These are phyloP conservation scores for Euphorbia corollata DNA, from an alignment of 441 rosid genomes.

Conservation along the genomic window DNA sequence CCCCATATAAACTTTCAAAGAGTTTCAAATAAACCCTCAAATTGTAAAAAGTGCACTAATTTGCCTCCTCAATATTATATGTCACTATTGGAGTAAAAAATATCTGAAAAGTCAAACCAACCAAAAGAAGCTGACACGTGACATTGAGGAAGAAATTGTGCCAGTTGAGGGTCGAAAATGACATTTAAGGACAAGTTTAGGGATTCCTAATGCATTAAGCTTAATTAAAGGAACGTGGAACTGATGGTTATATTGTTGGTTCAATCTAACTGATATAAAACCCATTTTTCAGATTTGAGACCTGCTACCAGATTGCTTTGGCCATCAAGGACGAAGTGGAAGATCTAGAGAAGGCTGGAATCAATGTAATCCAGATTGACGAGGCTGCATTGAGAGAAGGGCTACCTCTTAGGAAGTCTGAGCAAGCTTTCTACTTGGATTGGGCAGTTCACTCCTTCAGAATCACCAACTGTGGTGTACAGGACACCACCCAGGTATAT, in stretches of 20 bases:
- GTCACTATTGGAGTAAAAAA: too few species aligned
- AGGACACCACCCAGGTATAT: conserved; percentile 78
- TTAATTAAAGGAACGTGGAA: neutral
- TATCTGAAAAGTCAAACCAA: too few species aligned
- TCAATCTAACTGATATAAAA: too few species aligned
- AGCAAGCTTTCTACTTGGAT: conserved; percentile 88
- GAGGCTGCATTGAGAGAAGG: conserved; percentile 96
- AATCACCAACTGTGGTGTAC: conserved; percentile 83
- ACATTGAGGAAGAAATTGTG: too few species aligned
- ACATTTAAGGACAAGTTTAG: too few species aligned
- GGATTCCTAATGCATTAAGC: too few species aligned
- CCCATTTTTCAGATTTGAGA: conserved; percentile 14
- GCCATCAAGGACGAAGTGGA: conserved; percentile 96
- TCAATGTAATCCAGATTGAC: conserved; percentile 86
- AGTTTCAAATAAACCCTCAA: too few species aligned
- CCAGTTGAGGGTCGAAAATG: too few species aligned
- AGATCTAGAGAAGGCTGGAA: conserved; percentile 88
- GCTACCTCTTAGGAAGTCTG: conserved; percentile 86
- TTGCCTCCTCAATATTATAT: too few species aligned
- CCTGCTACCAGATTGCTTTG: conserved; percentile 95
- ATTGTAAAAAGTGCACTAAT: too few species aligned
- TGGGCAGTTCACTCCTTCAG: conserved; percentile 99
- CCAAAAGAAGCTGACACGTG: too few species aligned
- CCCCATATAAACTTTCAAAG: too few species aligned
- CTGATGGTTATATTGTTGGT: neutral